phyloP scores from a whole-genome alignment of 2,329 filamentous ascomycete genomes.

The Ophiostoma quercus region DNA sequence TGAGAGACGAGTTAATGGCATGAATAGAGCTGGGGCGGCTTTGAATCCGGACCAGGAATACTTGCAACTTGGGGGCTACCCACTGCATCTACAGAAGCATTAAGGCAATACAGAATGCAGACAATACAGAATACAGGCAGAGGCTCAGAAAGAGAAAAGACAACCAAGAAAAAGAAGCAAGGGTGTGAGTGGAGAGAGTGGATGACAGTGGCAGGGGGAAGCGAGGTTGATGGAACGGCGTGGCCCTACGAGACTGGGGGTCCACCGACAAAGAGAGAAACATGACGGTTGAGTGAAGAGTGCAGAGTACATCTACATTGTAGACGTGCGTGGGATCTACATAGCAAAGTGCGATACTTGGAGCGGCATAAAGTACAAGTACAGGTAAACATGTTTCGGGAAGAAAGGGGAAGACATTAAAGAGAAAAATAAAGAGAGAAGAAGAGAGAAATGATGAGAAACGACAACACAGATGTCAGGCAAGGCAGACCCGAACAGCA shows the following conservation, averaged over 20 bases:
- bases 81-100: no score
- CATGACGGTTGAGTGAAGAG: not conserved
- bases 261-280: not conserved
- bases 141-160: not conserved
- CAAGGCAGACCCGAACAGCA: conserved; percentile 4
- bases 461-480: not conserved
- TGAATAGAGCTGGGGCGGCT: conserved; percentile 5
- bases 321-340: not conserved
- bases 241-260: conserved; percentile 16
- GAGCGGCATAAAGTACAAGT: no score
- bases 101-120: no score
- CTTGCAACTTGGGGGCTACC: not conserved
- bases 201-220: conserved; percentile 18
- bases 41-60: not conserved
- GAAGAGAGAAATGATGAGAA: not conserved
- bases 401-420: not conserved
- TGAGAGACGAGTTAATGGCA: not conserved
- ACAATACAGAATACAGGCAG: no score
- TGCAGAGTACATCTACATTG: no score
- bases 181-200: conserved; percentile 17
- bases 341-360: not conserved
- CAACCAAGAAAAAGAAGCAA: not conserved
- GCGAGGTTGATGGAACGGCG: conserved; percentile 16
- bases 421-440: not conserved
- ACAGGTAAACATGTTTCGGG: not conserved